phyloP scores from a whole-genome alignment of 345 rosid genomes.

The Citrus trifoliata region DNA sequence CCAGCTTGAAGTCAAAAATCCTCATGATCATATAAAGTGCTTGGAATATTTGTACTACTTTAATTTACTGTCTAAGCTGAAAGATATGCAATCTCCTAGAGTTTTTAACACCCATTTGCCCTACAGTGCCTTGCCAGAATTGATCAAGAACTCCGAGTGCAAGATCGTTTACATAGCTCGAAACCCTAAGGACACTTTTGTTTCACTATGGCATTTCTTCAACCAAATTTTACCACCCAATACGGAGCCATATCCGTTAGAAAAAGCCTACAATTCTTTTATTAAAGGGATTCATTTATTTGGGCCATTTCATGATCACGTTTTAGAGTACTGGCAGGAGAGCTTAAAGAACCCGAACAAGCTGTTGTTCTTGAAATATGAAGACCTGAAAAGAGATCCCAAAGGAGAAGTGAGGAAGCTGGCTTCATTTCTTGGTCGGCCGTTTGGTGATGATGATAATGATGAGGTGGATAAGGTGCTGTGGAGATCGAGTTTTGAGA shows the following conservation, averaged over 20 bases:
- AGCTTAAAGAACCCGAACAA: conserved; percentile 19
- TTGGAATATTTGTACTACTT: conserved; percentile 13
- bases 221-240: conserved; percentile 5
- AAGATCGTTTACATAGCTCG: conserved; percentile 32
- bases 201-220: conserved; percentile 31
- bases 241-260: conserved; percentile 6
- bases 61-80: conserved; percentile 10
- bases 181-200: conserved; percentile 32
- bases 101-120: conserved; percentile 33
- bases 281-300: conserved; percentile 24
- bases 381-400: conserved; percentile 31
- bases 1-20: conserved; percentile 15
- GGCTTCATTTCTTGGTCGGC: conserved; percentile 22
- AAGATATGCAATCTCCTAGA: conserved; percentile 15
- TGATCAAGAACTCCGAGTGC: conserved; percentile 19
- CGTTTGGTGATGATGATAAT: conserved; percentile 20
- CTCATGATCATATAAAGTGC: conserved; percentile 13
- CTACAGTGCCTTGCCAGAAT: conserved; percentile 24
- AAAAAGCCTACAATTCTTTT: conserved; percentile 28
- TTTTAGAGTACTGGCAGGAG: conserved; percentile 29
- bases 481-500: conserved; percentile 36
- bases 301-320: conserved; percentile 36
- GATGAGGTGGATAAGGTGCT: conserved; percentile 27
- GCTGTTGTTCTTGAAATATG: conserved; percentile 36
- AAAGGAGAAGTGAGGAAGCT: conserved; percentile 20